Base-by-base conservation (phyloP, 768 basidiomycete genomes). In the Hydnum rufescens region DNA sequence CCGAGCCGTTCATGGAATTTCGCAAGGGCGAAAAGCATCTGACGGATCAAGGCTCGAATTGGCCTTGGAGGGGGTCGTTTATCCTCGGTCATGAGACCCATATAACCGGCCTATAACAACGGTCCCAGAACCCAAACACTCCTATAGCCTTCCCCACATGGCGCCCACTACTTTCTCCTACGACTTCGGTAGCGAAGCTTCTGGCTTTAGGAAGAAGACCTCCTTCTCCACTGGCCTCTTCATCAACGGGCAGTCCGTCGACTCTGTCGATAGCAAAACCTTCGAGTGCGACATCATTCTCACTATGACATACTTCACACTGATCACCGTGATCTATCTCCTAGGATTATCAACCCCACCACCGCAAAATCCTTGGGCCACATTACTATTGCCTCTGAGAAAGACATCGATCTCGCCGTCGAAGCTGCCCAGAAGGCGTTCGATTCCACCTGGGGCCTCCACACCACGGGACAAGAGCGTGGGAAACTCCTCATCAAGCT, bases 341-440 rank as follows among this genome's bases (percentile, higher is more conserved):
- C n/a, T 61, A 79, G 76, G 31, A 72, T 81, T 23, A 59, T 78
- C 59, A 78, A 82, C 60, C 77, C 77, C 4, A 73, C 81, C 0
- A 84, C 64, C 19, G 86, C 82, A 42, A 71, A 82, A 47, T 8
- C 8, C 16, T 16, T 47, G 26, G 44, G 13, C 8, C 13, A 8
- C 8, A 28, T 47, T 13, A 25, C 74, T 0, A 75, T 74, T 61
- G 86, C 71, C 28, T 75, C 75, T 1, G 53, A 70, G 5, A 71
- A 75, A 56, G 88, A 92, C 60, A 76, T 93, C 56, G 82, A 92
- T 63, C 59, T 63, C 46, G 87, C 87, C 0, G 86, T 88, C 53
- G 65, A 68, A 3, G 78, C 72, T 36, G 82, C 82, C 0, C 71
- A 75, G 54, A 74, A 71, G 60, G 74, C 77, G 1, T 75, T 71